A percentile compares a stretch with the other conserved stretches of the same genome.
These are phyloP conservation scores for Huntiella moniliformis DNA, from an alignment of 2,329 filamentous ascomycete genomes.

Conservation along the genomic window DNA sequence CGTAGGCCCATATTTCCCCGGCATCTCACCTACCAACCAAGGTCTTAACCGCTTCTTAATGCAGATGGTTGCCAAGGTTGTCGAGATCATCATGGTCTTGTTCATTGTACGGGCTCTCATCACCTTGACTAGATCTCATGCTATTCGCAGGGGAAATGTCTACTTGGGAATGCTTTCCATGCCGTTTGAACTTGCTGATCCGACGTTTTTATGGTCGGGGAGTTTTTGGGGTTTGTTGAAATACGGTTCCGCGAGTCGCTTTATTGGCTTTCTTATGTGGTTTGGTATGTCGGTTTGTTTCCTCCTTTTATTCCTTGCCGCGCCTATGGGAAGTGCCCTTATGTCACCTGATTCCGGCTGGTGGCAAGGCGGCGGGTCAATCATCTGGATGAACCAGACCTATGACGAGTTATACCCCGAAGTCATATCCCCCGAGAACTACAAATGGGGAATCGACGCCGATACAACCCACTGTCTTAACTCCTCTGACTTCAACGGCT, in stretches of 20 bases:
- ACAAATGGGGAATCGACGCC: background rate
- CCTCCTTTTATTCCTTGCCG: background rate
- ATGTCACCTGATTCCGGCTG: slow-evolving; percentile 2
- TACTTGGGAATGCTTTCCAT: background rate
- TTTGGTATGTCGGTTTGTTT: slow-evolving; percentile 1
- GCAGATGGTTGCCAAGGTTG: slow-evolving; percentile 1
- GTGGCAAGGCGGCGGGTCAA: slow-evolving; percentile 2
- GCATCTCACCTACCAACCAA: background rate
- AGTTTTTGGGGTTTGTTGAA: slow-evolving; percentile 3
- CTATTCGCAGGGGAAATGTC: background rate
- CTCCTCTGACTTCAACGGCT: background rate
- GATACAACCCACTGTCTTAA: background rate
- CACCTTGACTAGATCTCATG: background rate
- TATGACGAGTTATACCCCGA: background rate
- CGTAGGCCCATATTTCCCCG: background rate
- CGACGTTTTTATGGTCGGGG: background rate
- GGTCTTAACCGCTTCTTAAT: slow-evolving; percentile 1
- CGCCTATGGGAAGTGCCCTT: background rate
- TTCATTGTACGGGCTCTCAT: background rate
- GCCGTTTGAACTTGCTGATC: slow-evolving; percentile 2
- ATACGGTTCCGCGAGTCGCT: background rate
- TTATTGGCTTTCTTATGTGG: slow-evolving; percentile 1
- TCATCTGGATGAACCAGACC: background rate
- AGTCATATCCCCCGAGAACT: background rate
- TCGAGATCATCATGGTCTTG: background rate